These are phyloP conservation scores for Sabuloglossum arenarium DNA, from an alignment of 495 filamentous ascomycete genomes.

Conservation along the genomic window DNA sequence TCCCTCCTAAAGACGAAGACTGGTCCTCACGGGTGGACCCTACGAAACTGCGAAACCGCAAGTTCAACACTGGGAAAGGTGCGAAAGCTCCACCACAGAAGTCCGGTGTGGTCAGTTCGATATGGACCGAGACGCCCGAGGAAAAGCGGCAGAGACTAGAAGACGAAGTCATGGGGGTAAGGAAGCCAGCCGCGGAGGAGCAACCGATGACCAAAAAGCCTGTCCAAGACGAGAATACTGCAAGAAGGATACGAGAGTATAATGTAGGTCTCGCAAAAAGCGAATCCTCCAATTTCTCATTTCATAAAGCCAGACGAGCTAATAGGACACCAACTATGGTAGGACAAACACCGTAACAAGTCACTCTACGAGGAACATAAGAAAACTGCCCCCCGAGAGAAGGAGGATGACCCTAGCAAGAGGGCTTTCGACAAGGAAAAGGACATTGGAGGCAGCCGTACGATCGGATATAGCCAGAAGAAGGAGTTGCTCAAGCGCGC, in stretches of 20 bases:
- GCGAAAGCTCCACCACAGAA: constrained; percentile 21
- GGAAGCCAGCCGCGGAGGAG: constrained; percentile 18
- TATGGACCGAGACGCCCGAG: constrained; percentile 88
- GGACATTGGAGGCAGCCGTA: constrained; percentile 63
- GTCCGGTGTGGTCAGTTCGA: constrained; percentile 28
- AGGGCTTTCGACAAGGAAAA: constrained; percentile 85
- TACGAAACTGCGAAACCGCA: constrained; percentile 59
- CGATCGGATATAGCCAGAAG: constrained; percentile 51
- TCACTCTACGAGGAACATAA: constrained; percentile 45
- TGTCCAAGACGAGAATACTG: constrained; percentile 22
- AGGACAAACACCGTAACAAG: constrained; percentile 39
- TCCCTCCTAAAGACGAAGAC: constrained; percentile 47
- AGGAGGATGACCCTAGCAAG: constrained; percentile 79
- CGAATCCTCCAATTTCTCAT: not conserved
- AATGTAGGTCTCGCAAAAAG: constrained; percentile 20
- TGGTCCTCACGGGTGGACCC: constrained; percentile 55
- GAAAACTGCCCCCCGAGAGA: constrained; percentile 19
- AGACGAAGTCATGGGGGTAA: constrained; percentile 69
- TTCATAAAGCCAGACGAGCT: not conserved
- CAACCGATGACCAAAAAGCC: constrained; percentile 7
- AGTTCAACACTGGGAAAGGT: constrained; percentile 59
- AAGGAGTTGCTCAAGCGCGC: constrained; percentile 64
- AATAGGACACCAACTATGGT: not conserved
- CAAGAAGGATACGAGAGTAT: constrained; percentile 34
- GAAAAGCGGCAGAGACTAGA: constrained; percentile 63